Conservation (phyloP, 1,284 basidiomycete genomes). For the Bondarzewia mesenterica region DNA sequence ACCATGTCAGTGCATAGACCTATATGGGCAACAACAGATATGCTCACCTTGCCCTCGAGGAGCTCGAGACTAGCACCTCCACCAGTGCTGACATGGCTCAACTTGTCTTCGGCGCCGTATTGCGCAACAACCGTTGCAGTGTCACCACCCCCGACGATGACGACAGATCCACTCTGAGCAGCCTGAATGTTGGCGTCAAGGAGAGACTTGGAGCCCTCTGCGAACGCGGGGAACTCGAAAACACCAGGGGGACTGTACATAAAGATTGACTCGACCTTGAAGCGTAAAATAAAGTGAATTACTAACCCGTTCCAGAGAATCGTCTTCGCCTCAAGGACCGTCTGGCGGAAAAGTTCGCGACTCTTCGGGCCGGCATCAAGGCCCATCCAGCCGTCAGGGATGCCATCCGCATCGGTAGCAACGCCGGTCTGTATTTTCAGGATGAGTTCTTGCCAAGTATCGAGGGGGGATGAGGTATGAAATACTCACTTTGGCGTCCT, state of each 20-base stretch:
- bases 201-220: slow-evolving; percentile 78
- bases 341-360: slow-evolving; percentile 69
- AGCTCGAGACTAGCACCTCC: slow-evolving; percentile 95
- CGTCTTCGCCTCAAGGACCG: slow-evolving; percentile 88
- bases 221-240: slow-evolving; percentile 94
- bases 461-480: neutral
- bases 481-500: slow-evolving; percentile 75
- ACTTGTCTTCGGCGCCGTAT: slow-evolving; percentile 75
- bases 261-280: neutral
- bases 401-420: slow-evolving; percentile 80
- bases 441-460: neutral
- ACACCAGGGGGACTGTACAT: slow-evolving; percentile 80
- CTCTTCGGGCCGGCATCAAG: slow-evolving; percentile 86
- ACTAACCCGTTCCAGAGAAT: slow-evolving; percentile 95
- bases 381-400: slow-evolving; percentile 93
- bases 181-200: slow-evolving; percentile 88
- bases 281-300: neutral
- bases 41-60: slow-evolving; percentile 87
- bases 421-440: slow-evolving; percentile 45
- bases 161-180: slow-evolving; percentile 79
- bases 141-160: slow-evolving; percentile 93
- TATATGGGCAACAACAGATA: neutral
- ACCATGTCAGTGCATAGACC: slow-evolving; percentile 7
- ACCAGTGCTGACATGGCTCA: slow-evolving; percentile 96
- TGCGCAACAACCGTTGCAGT: slow-evolving; percentile 89